A percentile compares a stretch with the other conserved stretches of the same genome.
These are phyloP conservation scores for Psidium friedrichsthalianum DNA, from an alignment of 345 rosid species.

Conservation along the genomic window DNA sequence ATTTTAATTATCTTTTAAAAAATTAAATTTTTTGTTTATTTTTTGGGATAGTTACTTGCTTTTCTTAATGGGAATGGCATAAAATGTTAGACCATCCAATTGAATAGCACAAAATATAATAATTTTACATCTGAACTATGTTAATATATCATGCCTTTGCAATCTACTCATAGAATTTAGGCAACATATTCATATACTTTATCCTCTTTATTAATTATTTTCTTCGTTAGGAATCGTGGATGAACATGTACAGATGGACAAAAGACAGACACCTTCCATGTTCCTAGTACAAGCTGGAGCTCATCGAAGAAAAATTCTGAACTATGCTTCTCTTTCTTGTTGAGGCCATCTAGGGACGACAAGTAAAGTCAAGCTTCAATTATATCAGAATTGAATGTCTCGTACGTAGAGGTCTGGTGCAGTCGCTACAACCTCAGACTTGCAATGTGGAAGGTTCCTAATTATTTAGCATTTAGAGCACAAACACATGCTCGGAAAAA, in stretches of 20 bases:
- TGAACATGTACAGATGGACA: background rate
- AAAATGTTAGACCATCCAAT: too few relatives aligned
- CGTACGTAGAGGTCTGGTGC: background rate
- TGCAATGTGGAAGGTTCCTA: background rate
- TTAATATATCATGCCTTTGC: background rate
- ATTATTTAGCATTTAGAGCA: background rate
- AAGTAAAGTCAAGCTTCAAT: background rate
- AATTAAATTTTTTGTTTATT: too few relatives aligned
- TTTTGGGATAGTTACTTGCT: too few relatives aligned
- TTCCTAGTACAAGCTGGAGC: too few relatives aligned
- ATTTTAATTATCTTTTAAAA: too few relatives aligned
- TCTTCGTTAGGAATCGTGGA: background rate
- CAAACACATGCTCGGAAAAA: background rate
- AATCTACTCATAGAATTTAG: background rate
- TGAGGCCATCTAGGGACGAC: too few relatives aligned
- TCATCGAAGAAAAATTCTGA: background rate
- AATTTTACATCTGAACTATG: background rate
- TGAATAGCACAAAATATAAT: too few relatives aligned
- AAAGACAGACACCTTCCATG: background rate
- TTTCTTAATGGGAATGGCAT: too few relatives aligned
- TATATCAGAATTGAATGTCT: background rate
- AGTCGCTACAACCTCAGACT: background rate
- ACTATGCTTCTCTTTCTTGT: background rate
- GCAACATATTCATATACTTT: background rate
- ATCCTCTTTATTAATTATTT: background rate